These are phyloP conservation scores for Cinchona pubescens DNA, from an alignment of 257 asterid genomes.

Conservation along the genomic window DNA sequence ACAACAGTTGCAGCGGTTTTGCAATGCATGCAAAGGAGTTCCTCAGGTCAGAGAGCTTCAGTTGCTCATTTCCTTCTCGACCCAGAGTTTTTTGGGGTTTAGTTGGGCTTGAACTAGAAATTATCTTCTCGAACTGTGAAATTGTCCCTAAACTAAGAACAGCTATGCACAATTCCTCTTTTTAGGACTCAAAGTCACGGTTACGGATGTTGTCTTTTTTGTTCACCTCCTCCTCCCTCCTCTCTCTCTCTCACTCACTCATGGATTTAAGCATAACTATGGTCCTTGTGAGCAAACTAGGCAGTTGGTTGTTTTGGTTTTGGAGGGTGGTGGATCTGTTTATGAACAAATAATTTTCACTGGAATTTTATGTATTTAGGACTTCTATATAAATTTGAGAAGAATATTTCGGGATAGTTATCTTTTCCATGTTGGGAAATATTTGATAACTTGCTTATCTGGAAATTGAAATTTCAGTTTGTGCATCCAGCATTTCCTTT, in stretches of 20 bases:
- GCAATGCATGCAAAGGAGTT: slow-evolving; percentile 96
- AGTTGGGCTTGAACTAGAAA: background rate
- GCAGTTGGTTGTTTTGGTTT: background rate
- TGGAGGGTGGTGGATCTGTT: background rate
- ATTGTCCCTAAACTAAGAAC: background rate
- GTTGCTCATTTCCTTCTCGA: background rate
- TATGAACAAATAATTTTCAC: background rate
- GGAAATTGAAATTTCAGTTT: slow-evolving; percentile 40
- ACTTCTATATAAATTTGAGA: too few relatives aligned
- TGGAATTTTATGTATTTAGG: background rate
- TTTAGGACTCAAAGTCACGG: background rate
- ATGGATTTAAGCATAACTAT: background rate
- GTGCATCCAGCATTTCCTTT: slow-evolving; percentile 51
- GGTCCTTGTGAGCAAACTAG: background rate
- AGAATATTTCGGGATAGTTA: background rate
- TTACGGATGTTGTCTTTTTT: background rate
- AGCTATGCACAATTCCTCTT: background rate
- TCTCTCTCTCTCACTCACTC: background rate
- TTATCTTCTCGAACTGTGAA: background rate
- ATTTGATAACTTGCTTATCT: background rate
- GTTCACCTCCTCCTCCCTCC: background rate
- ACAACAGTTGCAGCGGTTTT: slow-evolving; percentile 66
- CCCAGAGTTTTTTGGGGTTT: background rate
- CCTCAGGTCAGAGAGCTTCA: slow-evolving; percentile 65
- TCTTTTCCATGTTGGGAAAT: background rate